Base-by-base conservation (phyloP, 306 rosid genomes). In the Lathyrus sativus region DNA sequence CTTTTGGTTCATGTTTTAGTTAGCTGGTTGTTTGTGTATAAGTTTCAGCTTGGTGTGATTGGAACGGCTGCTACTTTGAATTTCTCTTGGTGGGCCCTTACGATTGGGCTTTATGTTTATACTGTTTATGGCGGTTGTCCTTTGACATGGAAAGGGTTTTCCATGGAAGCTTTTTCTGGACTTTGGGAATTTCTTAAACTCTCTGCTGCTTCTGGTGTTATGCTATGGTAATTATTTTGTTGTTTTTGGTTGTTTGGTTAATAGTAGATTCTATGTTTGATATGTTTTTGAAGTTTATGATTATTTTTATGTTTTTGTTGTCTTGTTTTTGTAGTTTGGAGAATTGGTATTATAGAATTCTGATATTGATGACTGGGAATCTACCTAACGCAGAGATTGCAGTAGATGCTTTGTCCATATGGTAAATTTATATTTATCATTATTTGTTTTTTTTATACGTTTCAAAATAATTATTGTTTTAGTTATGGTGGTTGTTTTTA, bases 281-380 rank as follows among this genome's bases (percentile, higher is more conserved):
- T 24, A 2, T 24, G 2, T 24, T 1, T 24, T 24, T 24, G 26
- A 24, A 24, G 26, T 24, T 24, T 24, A 0, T 24, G 2, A 1
- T 24, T 24, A 0, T 24, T 24, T 24, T 24, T 24, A 1, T 24
- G 2, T 24, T 24, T 1, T 24, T 24, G 0, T 24, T 24, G 2
- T 24, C 3, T 24, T 24, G 2, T 26, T 26, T 26, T 33, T 76
- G 43, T 81, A 92, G 96, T 80, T 68, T 87, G 86, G 96, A 92
- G 84, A 92, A 77, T 58, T 92, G 98, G 96, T 92, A 89, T 61
- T 92, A 92, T 13, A 81, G 83, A 80, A 78, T 92, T 78, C 82
- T 87, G 5, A 74, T 87, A 17, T 42, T 89, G 73, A 87, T 92
- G 92, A 84, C 98, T 0, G 98, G 95, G 22, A 89, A 89, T 65